Evolutionary conservation across 2,329 filamentous ascomycete genomes (phyloP), one percentile per base, ranked within the genome.

Genomic region (Metarhizium robertsii): DNA sequence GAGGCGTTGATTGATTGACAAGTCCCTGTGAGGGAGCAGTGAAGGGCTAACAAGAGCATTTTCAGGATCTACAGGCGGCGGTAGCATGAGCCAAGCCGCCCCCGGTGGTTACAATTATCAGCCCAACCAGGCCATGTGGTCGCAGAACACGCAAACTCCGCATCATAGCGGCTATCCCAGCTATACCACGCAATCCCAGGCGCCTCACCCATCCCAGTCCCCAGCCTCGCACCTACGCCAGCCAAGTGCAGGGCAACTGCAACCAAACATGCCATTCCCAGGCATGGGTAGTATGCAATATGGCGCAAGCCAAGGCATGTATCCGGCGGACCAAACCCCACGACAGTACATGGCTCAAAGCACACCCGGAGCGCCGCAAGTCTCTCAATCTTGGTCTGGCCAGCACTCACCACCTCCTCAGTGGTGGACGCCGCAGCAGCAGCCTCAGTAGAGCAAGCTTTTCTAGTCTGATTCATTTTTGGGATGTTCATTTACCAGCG

Each of bases 311-410:
- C 80, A 83, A 62, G 76, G 75, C 53, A 80, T 86, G 63, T 85
- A 84, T 61, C 72, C 80, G 18, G 71, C 81, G 32, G 84, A 87
- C 50, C 82, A 85, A 69, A 84, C 81, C 1, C 79, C 81, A 4
- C 75, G 84, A 53, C 80, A 85, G 65, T 87, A 86, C 72, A 80
- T 90, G 81, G 83, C 86, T 64, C 77, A 84, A 70, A 73, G 79
- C 69, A 71, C 78, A 62, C 69, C 83, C 4, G 71, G 71, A 4
- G 70, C 72, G 6, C 78, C 79, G 11, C 73, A 77, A 6, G 76
- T 76, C 25, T 75, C 76, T 2, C 80, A 82, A 58, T 67, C 72
- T 4, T 83, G 78, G 78, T 75, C 75, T 6, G 74, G 81, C 42
- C 83, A 86, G 62, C 84, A 85, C 62, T 84, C 84, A 56, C 78